These are phyloP conservation scores for Dipodascus geniculatus DNA, from an alignment of 805 yeast species.

Conservation along the genomic window DNA sequence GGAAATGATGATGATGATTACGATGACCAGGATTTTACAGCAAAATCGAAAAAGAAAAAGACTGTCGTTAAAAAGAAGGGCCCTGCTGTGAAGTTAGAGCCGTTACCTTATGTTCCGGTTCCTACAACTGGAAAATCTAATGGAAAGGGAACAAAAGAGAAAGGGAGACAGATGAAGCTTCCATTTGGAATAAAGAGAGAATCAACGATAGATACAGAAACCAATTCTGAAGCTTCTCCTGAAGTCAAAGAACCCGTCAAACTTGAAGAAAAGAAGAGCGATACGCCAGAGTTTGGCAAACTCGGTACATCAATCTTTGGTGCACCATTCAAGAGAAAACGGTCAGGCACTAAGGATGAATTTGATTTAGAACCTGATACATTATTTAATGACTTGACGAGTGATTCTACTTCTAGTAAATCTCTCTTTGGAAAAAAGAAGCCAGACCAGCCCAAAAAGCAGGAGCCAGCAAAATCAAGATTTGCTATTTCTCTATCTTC, in stretches of 20 bases:
- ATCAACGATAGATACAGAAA: constrained; percentile 1
- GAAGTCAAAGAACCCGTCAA: not conserved
- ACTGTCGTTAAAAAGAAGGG: constrained; percentile 8
- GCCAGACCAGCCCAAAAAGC: not conserved
- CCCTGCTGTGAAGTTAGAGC: constrained; percentile 5
- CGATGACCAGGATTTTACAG: constrained; percentile 18
- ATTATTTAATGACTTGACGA: constrained; percentile 5
- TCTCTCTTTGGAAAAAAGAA: constrained; percentile 1
- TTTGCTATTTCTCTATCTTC: constrained; percentile 3
- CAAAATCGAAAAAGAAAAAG: constrained; percentile 19
- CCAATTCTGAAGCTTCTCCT: not conserved
- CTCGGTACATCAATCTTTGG: constrained; percentile 21
- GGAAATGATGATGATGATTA: constrained; percentile 25
- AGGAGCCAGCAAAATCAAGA: constrained; percentile 3
- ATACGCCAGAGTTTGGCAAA: constrained; percentile 25
- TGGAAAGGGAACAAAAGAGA: constrained; percentile 10
- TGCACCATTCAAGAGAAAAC: constrained; percentile 15
- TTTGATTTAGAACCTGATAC: constrained; percentile 13
- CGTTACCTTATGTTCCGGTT: constrained; percentile 10
- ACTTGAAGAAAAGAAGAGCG: constrained; percentile 12
- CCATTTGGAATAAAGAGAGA: constrained; percentile 3
- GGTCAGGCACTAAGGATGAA: constrained; percentile 8
- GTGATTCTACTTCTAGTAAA: constrained; percentile 1
- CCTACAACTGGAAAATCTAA: constrained; percentile 1
- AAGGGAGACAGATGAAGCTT: constrained; percentile 1